A percentile compares a stretch with the other conserved stretches of the same genome.
Evolutionary conservation across 2,329 filamentous ascomycete species (phyloP).

Genomic region (Aureobasidium musti): DNA sequence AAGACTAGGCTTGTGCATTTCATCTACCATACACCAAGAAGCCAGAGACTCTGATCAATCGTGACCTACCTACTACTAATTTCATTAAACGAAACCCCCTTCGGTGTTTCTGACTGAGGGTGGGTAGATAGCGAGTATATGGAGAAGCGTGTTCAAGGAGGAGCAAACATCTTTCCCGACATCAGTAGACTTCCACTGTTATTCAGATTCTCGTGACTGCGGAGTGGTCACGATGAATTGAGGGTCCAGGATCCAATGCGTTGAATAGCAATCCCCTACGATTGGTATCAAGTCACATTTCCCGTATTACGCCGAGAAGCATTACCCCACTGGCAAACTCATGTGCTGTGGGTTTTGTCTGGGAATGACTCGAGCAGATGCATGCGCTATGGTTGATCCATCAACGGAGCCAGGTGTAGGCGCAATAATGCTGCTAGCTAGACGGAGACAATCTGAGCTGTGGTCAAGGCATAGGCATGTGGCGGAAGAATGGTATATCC

Average conservation of each 20-base stretch:
- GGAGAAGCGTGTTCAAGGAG: neutral
- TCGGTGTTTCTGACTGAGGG: neutral
- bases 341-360: neutral
- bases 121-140: neutral
- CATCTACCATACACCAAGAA: slow-evolving; percentile 3
- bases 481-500: neutral
- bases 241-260: neutral
- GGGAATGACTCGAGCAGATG: slow-evolving; percentile 12
- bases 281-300: neutral
- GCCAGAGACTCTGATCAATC: neutral
- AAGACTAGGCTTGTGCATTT: slow-evolving; percentile 3
- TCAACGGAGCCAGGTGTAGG: neutral
- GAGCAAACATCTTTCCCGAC: neutral
- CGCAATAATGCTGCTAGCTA: neutral
- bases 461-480: neutral
- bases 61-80: neutral
- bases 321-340: slow-evolving; percentile 14
- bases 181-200: neutral
- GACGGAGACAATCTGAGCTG: neutral
- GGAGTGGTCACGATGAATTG: neutral
- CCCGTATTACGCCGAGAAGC: slow-evolving; percentile 21
- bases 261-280: neutral
- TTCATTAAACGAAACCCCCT: neutral
- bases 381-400: neutral
- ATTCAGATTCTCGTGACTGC: neutral